Evolutionary conservation across 768 basidiomycete genomes (phyloP).

Genomic region (Hypholoma sublateritium): DNA sequence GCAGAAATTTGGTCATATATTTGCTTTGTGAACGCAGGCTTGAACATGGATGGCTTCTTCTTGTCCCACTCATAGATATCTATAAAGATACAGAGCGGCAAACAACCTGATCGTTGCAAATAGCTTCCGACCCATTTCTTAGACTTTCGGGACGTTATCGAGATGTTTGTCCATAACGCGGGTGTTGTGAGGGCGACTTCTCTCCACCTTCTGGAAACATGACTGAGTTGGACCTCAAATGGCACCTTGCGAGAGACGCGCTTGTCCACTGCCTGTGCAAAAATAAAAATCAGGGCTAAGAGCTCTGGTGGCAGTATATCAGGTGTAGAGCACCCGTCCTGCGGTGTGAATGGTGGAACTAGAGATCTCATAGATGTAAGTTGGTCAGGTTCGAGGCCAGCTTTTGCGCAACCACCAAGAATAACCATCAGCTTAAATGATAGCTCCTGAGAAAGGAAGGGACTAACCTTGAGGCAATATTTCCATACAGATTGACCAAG

Average conservation of each 20-base stretch:
- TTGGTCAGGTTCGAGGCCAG: no score
- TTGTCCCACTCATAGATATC: conserved; percentile 30
- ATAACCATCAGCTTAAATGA: no score
- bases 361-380: no score
- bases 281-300: conserved; percentile 23
- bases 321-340: background rate
- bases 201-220: conserved; percentile 44
- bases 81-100: conserved; percentile 29
- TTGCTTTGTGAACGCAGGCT: background rate
- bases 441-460: no score
- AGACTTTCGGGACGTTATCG: conserved; percentile 28
- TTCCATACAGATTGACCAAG: no score
- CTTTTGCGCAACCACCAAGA: no score
- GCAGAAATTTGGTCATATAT: background rate
- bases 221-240: conserved; percentile 37
- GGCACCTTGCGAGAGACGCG: conserved; percentile 24
- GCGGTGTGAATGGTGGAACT: background rate
- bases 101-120: conserved; percentile 27
- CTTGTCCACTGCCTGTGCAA: conserved; percentile 17
- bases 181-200: conserved; percentile 33
- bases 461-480: no score
- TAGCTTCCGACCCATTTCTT: conserved; percentile 23
- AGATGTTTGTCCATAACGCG: conserved; percentile 38
- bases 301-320: conserved; percentile 6
- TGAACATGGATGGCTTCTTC: background rate